Evolutionary conservation across 257 asterid genomes (phyloP), one percentile per base, ranked within the genome.

Genomic region (Agastache rugosa): DNA sequence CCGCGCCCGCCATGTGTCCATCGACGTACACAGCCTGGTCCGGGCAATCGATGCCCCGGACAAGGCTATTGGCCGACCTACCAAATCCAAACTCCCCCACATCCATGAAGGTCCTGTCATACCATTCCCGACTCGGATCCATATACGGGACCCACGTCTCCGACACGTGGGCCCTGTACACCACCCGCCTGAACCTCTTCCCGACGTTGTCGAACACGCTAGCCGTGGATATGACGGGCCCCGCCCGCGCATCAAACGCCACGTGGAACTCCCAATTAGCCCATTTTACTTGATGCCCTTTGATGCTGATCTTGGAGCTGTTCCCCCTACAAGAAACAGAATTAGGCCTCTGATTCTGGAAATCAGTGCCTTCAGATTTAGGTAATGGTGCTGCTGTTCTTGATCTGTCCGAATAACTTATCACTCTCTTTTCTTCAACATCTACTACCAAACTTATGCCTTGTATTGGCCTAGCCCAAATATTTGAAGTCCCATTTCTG

Each of bases 121-220:
- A 89, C 97, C 96, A 87, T 35, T 91, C 97, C 0, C 31, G 61
- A 1, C 82, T 80, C 3, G 91, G 96, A 60, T 91, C 94, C 97
- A 91, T 91, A 27, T 89, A 87, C 10, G 96, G 97, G 15, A 91
- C 97, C 69, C 88, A 91, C 41, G 92, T 87, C 82, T 91, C 97
- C 0, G 97, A 89, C 1, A 87, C 89, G 64, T 87, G 91, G 41
- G 89, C 94, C 66, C 87, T 85, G 16, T 91, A 91, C 29, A 89
- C 85, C 77, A 91, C 91, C 5, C 69, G 75, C 31, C 97, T 81
- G 41, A 50, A 85, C 63, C 59, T 63, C 0, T 78, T 77, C 69
- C 19, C 72, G 0, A 27, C 41, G 4, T n/a, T 6, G 63, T 86
- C 94, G 5, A 72, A 80, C 12, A 89, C 14, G 2, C 84, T 82